Evolutionary conservation across 176 grass and related monocot genomes (phyloP).

Genomic region (Triticum monococcum): DNA sequence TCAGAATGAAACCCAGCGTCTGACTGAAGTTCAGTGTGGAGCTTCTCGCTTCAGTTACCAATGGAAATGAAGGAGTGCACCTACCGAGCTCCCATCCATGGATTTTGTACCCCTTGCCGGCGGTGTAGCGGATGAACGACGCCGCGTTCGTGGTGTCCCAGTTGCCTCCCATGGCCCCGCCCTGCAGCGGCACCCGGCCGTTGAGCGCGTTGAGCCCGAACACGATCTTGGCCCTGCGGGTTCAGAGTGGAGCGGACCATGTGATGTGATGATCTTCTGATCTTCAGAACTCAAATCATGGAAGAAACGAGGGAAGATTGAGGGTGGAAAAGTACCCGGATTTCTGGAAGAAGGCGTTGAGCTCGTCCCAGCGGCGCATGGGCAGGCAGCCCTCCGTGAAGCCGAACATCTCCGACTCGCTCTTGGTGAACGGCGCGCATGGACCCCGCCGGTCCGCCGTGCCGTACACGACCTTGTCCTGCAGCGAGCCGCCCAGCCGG

Average conservation of each 20-base stretch:
- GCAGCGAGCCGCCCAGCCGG: conserved; percentile 66
- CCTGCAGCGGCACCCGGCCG: conserved; percentile 50
- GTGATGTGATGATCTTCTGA: not conserved
- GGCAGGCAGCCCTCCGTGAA: conserved; percentile 70
- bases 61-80: not conserved
- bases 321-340: conserved; percentile 31
- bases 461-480: conserved; percentile 63
- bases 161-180: conserved; percentile 67
- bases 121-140: conserved; percentile 64
- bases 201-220: conserved; percentile 89
- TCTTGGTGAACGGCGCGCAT: conserved; percentile 58
- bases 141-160: conserved; percentile 92
- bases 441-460: not conserved
- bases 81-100: conserved; percentile 96
- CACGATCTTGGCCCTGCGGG: conserved; percentile 53
- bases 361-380: conserved; percentile 69
- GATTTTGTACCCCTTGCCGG: conserved; percentile 62
- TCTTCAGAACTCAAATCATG: not conserved
- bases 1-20: not conserved
- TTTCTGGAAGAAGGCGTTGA: conserved; percentile 73
- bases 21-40: not conserved
- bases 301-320: not conserved
- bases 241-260: not conserved
- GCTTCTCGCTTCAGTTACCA: not conserved
- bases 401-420: conserved; percentile 54